Base-by-base conservation (phyloP, 768 basidiomycete species). In the Tephrocybe sp. region DNA sequence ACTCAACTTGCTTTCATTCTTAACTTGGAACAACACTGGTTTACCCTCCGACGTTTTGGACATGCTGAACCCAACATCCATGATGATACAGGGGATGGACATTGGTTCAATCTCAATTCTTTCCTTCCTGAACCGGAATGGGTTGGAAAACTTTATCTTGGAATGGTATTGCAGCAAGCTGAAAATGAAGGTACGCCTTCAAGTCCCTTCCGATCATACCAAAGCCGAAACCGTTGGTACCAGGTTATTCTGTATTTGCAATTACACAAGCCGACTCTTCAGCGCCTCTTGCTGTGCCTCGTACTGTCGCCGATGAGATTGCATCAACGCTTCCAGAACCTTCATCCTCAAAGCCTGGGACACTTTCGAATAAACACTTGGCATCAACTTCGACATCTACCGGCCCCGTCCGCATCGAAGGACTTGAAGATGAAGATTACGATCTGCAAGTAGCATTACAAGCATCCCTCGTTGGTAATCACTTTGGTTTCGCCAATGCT, bases 1-100 rank as follows among this genome's bases (percentile, higher is more conserved):
- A 74, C 78, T 6, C 91, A 96, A 65, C 78, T 88, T 30, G 94
- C 84, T 2, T 97, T 94, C 63, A 85, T 97, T 50, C 78, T 97
- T 31, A 92, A 97, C 63, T 78, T 87, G 39, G 74, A 86, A 41
- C 84, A 89, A 47, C 94, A 96, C 60, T 97, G 94, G 94, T 90
- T 89, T 62, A 87, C 92, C 8, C 73, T 92, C 30, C 83, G 91
- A 39, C 82, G 88, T 16, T 95, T 95, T 62, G 91, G 90, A 16
- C 64, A 60, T 46, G 72, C 78, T 13, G 68, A 67, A 14, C 56
- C 76, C n/a, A 63, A 72, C 48, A 55, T 69, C 22, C 67, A 70
- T 31, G 53, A 66, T 23, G 78, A 82, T 61, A 22, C 12, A 17
- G 57, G 53, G 11, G 38, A 56, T 8, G 60, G 60, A 20, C 57